Conservation (phyloP, 2,329 filamentous ascomycete genomes). For the Paecilomyces sp. region DNA sequence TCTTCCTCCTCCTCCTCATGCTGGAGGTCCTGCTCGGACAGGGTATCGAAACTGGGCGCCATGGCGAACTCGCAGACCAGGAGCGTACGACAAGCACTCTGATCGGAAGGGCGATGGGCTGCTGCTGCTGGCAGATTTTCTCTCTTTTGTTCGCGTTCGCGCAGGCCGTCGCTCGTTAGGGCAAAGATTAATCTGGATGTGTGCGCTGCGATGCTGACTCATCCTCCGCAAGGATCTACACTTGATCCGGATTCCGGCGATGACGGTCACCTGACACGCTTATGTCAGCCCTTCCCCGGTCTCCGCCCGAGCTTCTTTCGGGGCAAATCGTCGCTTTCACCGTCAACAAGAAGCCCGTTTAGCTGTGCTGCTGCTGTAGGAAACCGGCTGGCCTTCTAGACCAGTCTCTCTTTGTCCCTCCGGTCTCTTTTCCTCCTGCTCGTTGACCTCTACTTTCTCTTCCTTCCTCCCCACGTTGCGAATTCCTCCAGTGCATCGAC, state of each 20-base stretch:
- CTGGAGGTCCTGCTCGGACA: conserved; percentile 81
- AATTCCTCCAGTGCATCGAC: neutral
- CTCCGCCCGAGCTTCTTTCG: conserved; percentile 2
- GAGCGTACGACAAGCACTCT: conserved; percentile 12
- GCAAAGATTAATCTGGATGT: conserved; percentile 9
- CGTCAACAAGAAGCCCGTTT: neutral
- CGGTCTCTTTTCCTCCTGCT: conserved; percentile 4
- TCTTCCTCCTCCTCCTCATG: conserved; percentile 84
- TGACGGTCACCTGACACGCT: conserved; percentile 1
- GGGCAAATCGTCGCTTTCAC: neutral
- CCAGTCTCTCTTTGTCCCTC: conserved; percentile 3
- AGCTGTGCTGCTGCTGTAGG: neutral
- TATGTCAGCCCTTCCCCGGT: conserved; percentile 1
- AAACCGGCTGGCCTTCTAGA: neutral
- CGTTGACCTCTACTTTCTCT: conserved; percentile 3
- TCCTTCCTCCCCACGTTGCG: conserved; percentile 4
- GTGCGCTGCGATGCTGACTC: conserved; percentile 12
- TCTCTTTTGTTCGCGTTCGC: conserved; percentile 1
- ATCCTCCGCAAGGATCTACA: neutral
- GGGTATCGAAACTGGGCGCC: conserved; percentile 87
- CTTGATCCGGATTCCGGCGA: neutral
- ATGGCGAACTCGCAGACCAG: conserved; percentile 51
- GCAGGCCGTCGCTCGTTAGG: neutral
- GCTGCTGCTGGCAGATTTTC: neutral
- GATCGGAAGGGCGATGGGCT: conserved; percentile 7